These are phyloP conservation scores for Neoascochyta sp. DNA, from an alignment of 2,329 filamentous ascomycete genomes.

Conservation along the genomic window DNA sequence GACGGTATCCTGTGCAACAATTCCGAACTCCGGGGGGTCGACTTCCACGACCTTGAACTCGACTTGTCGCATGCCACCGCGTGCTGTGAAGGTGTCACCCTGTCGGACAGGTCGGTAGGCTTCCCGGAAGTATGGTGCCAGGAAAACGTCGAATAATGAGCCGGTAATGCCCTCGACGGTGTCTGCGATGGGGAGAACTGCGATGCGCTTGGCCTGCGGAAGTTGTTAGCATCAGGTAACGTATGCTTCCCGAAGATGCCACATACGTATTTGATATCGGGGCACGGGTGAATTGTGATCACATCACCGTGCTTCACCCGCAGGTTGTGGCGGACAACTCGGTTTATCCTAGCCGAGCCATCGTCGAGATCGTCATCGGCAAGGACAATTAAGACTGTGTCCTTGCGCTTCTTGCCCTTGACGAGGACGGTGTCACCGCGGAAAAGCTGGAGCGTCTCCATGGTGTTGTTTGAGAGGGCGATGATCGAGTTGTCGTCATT, in stretches of 20 bases:
- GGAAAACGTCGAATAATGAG: slow-evolving; percentile 97
- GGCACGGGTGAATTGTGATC: slow-evolving; percentile 94
- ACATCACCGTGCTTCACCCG: slow-evolving; percentile 98
- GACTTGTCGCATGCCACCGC: slow-evolving; percentile 97
- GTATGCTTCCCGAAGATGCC: slow-evolving; percentile 1
- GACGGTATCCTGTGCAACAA: slow-evolving; percentile 96
- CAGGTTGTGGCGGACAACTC: slow-evolving; percentile 96
- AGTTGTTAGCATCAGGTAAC: slow-evolving; percentile 18
- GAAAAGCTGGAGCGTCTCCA: slow-evolving; percentile 98
- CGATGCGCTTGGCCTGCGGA: slow-evolving; percentile 89
- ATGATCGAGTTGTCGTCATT: slow-evolving; percentile 99
- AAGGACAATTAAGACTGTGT: slow-evolving; percentile 95
- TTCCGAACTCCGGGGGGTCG: slow-evolving; percentile 96
- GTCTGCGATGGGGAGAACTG: slow-evolving; percentile 95
- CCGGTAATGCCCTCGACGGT: slow-evolving; percentile 97
- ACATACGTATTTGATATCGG: slow-evolving; percentile 99
- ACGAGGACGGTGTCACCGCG: slow-evolving; percentile 96
- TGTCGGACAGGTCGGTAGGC: slow-evolving; percentile 96
- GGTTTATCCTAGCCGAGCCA: slow-evolving; percentile 94
- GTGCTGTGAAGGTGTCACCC: slow-evolving; percentile 94
- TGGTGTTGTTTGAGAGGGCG: slow-evolving; percentile 94
- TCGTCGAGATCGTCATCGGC: slow-evolving; percentile 98
- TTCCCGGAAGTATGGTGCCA: slow-evolving; percentile 98
- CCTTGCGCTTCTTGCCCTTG: slow-evolving; percentile 99
- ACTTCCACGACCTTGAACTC: slow-evolving; percentile 99